phyloP scores from a whole-genome alignment of 1,284 basidiomycete species.

The Cryptococcus sp. region DNA sequence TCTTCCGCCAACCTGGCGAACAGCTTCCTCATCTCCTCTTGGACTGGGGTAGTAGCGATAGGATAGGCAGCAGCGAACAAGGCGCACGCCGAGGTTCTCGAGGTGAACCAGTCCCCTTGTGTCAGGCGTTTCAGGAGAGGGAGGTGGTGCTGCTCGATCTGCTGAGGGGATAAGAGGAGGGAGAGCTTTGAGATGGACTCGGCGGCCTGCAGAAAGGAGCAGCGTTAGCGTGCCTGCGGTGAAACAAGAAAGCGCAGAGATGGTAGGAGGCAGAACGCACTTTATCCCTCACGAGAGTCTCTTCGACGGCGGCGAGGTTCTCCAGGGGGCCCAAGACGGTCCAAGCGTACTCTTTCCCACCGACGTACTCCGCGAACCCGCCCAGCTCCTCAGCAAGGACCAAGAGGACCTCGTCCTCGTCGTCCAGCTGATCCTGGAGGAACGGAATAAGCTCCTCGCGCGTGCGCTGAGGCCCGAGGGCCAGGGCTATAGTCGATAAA shows the following conservation, averaged over 20 bases:
- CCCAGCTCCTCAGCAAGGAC: conserved; percentile 96
- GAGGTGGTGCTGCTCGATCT: conserved; percentile 89
- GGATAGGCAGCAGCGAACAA: conserved; percentile 92
- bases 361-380: conserved; percentile 89
- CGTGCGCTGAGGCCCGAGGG: conserved; percentile 91
- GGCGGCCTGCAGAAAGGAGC: conserved; percentile 66
- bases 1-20: conserved; percentile 84
- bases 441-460: conserved; percentile 96
- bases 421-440: conserved; percentile 92
- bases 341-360: conserved; percentile 86
- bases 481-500: conserved; percentile 96
- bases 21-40: conserved; percentile 87
- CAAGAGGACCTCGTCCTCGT: conserved; percentile 97
- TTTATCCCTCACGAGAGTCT: conserved; percentile 98
- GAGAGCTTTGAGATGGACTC: conserved; percentile 96
- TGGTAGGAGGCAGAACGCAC: conserved; percentile 54
- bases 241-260: neutral
- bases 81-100: conserved; percentile 91
- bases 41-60: conserved; percentile 69
- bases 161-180: conserved; percentile 70
- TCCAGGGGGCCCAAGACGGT: conserved; percentile 89
- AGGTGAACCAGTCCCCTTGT: conserved; percentile 99
- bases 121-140: conserved; percentile 88
- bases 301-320: conserved; percentile 94
- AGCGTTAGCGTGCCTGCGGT: neutral